These are phyloP conservation scores for Stentor coeruleus DNA, from an alignment of 73 alveolate species.

Conservation along the genomic window DNA sequence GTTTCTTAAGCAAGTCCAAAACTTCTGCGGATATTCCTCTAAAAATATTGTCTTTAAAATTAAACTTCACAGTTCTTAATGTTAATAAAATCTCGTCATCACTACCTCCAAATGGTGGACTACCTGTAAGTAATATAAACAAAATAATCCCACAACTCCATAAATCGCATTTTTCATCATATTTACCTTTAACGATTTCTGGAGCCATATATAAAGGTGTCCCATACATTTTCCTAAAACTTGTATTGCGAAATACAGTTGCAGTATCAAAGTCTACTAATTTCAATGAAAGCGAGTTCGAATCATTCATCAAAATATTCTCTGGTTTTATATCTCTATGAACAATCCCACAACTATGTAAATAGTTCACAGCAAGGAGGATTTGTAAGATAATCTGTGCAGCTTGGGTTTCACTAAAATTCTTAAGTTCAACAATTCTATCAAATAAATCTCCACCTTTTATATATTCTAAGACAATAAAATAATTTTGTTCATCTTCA, in stretches of 20 bases:
- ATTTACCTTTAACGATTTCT: slow-evolving; percentile 54
- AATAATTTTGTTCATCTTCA: background rate
- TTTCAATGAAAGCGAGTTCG: background rate
- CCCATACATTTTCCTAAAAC: slow-evolving; percentile 35
- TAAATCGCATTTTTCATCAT: slow-evolving; percentile 64
- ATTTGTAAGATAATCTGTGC: background rate
- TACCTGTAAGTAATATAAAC: slow-evolving; percentile 53
- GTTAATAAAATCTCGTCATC: slow-evolving; percentile 44
- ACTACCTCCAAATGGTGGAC: slow-evolving; percentile 45
- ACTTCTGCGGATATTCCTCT: no score
- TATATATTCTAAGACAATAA: background rate
- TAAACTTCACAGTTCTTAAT: no score
- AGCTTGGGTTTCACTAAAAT: background rate
- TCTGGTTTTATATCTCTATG: slow-evolving; percentile 26
- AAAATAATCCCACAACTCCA: slow-evolving; percentile 72
- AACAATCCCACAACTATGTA: background rate
- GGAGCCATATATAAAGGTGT: slow-evolving; percentile 84
- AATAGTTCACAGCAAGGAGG: background rate
- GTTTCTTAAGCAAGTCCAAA: no score
- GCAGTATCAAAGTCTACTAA: slow-evolving; percentile 19
- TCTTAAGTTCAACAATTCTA: background rate
- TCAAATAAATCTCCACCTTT: slow-evolving; percentile 13
- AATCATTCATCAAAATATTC: background rate
- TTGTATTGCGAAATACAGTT: background rate
- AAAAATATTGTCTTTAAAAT: no score